A percentile compares a stretch with the other conserved stretches of the same genome.
phyloP scores from a whole-genome alignment of 2,329 filamentous ascomycete genomes.

The Hypoxylon sp. region DNA sequence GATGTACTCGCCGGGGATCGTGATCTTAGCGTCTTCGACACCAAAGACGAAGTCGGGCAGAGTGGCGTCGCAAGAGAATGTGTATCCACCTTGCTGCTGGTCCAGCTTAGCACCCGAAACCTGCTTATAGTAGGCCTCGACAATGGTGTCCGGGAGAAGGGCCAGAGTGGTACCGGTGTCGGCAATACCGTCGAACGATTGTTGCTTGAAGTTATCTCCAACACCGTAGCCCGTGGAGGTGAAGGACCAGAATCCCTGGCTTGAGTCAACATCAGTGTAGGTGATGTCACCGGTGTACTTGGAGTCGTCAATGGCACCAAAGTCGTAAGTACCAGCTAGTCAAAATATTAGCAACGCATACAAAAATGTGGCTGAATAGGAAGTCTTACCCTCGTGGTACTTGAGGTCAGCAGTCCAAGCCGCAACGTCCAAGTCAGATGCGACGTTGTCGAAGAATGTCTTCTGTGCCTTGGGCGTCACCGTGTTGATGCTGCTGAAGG shows the following conservation, averaged over 20 bases:
- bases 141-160: conserved; percentile 57
- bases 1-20: conserved; percentile 59
- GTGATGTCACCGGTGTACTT: conserved; percentile 46
- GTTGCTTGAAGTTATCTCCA: conserved; percentile 39
- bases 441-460: conserved; percentile 49
- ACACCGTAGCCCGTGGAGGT: conserved; percentile 41
- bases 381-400: conserved; percentile 38
- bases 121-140: conserved; percentile 60
- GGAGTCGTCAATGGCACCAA: conserved; percentile 47
- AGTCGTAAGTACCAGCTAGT: conserved; percentile 48
- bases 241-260: conserved; percentile 49
- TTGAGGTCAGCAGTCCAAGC: conserved; percentile 49
- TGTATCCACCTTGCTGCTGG: conserved; percentile 55
- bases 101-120: conserved; percentile 55
- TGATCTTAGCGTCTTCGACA: conserved; percentile 57
- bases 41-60: conserved; percentile 61
- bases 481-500: conserved; percentile 49
- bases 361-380: neutral
- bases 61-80: conserved; percentile 58
- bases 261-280: conserved; percentile 46
- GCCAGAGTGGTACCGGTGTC: conserved; percentile 69
- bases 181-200: conserved; percentile 55
- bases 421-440: conserved; percentile 38
- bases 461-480: conserved; percentile 41
- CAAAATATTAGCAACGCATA: conserved; percentile 16